phyloP scores from a whole-genome alignment of 176 grass and related monocot species.

The Metroxylon sagu region DNA sequence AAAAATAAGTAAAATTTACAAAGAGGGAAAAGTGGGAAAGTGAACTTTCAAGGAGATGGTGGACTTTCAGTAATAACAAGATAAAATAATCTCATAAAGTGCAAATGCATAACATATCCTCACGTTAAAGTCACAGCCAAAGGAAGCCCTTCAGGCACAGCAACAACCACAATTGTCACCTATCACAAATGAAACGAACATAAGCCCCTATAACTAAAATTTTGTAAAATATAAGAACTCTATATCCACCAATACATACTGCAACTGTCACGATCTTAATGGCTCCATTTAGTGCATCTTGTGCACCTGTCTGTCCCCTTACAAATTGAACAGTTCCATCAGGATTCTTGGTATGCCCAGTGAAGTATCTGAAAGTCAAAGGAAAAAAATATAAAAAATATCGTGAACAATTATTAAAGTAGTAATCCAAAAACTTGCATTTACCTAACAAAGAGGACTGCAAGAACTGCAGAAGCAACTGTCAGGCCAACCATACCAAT shows the following conservation, averaged over 20 bases:
- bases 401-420: neutral
- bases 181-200: conserved; percentile 35
- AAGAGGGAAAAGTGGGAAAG: neutral
- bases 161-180: conserved; percentile 95
- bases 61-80: conserved; percentile 1
- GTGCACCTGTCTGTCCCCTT: conserved; percentile 51
- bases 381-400: neutral
- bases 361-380: conserved; percentile 63
- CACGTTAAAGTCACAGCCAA: conserved; percentile 97
- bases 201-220: conserved; percentile 21
- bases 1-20: conserved; percentile 18
- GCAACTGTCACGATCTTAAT: conserved; percentile 93
- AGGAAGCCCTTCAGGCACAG: conserved; percentile 96
- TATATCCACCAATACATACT: conserved; percentile 43
- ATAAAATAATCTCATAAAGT: conserved; percentile 1
- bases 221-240: conserved; percentile 7
- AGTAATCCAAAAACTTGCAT: conserved; percentile 19
- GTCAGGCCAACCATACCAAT: conserved; percentile 87
- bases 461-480: conserved; percentile 72
- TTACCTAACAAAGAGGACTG: conserved; percentile 82
- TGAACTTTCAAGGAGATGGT: neutral
- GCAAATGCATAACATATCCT: conserved; percentile 13
- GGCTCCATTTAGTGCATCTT: conserved; percentile 74
- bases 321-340: conserved; percentile 81
- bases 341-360: conserved; percentile 65